Evolutionary conservation across 805 yeast genomes (phyloP).

Genomic region (Myxozyma neotropica): DNA sequence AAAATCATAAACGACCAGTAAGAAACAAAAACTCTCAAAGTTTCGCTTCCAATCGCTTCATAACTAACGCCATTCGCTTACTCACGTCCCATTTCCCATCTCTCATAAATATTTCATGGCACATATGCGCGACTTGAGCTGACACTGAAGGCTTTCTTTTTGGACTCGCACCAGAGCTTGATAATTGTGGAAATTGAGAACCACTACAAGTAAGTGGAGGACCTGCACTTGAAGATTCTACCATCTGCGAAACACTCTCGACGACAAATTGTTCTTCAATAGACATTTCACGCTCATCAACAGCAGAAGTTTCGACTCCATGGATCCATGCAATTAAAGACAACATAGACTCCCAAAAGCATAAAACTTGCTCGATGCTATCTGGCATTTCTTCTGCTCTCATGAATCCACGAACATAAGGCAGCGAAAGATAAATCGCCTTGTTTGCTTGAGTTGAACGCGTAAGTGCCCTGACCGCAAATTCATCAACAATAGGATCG

Average conservation of each 20-base stretch:
- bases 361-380: conserved; percentile 12
- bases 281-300: conserved; percentile 6
- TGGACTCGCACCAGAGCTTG: not conserved
- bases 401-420: conserved; percentile 9
- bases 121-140: conserved; percentile 3
- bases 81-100: conserved; percentile 11
- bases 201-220: not conserved
- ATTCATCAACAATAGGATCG: conserved; percentile 5
- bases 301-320: conserved; percentile 4
- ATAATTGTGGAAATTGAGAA: not conserved
- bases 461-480: not conserved
- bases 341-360: conserved; percentile 13
- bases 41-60: conserved; percentile 4
- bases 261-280: conserved; percentile 13
- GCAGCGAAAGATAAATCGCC: conserved; percentile 9
- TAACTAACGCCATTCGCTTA: conserved; percentile 9
- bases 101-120: conserved; percentile 7
- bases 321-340: conserved; percentile 12
- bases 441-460: conserved; percentile 4
- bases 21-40: not conserved
- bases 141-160: not conserved
- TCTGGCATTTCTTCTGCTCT: conserved; percentile 4
- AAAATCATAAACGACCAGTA: too few relatives aligned
- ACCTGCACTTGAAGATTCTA: not conserved
- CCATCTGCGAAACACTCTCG: conserved; percentile 8